Conservation (phyloP, 1,284 basidiomycete genomes). For the Cutaneotrichosporon cavernicola region DNA sequence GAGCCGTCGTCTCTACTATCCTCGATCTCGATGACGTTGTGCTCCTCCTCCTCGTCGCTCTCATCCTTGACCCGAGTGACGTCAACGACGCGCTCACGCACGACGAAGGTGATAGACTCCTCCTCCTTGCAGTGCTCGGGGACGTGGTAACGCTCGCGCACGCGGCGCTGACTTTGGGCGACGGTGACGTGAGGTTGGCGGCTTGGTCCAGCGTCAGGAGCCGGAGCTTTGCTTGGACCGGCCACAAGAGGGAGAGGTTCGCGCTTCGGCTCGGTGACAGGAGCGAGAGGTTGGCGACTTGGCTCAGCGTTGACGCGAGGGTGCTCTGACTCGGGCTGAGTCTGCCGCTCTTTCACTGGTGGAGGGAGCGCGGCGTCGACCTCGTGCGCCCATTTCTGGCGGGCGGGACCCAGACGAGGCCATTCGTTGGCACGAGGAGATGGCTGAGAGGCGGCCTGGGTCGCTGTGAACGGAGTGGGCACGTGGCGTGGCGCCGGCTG, state of each 20-base stretch:
- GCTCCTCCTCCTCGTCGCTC: slow-evolving; percentile 30
- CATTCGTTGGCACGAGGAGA: neutral
- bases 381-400: slow-evolving; percentile 3
- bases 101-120: neutral
- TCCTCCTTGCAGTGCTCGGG: neutral
- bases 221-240: neutral
- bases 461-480: neutral
- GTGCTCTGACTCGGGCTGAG: neutral
- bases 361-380: neutral
- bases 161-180: neutral
- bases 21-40: slow-evolving; percentile 37
- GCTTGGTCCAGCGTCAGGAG: neutral
- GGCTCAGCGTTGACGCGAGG: neutral
- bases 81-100: neutral
- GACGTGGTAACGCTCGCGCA: neutral
- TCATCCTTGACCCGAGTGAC: neutral
- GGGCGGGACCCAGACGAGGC: neutral
- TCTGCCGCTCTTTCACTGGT: neutral
- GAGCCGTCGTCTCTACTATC: slow-evolving; percentile 49
- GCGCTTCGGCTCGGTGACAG: neutral
- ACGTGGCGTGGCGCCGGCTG: neutral
- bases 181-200: neutral
- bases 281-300: neutral
- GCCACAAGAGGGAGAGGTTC: neutral
- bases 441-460: neutral